Evolutionary conservation across 2,329 filamentous ascomycete species (phyloP).

Genomic region (Fusarium decemcellulare): DNA sequence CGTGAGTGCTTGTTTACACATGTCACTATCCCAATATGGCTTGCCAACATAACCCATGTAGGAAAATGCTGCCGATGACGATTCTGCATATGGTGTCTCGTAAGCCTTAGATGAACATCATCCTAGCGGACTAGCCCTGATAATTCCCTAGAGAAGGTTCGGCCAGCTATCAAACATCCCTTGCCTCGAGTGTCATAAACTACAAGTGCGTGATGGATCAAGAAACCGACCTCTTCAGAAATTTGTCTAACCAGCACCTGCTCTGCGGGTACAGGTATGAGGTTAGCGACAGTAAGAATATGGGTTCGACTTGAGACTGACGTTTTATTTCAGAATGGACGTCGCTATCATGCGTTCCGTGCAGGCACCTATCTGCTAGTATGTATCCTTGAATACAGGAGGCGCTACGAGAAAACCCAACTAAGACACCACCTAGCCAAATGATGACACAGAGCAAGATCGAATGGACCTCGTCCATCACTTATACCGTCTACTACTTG

Average conservation of each 20-base stretch:
- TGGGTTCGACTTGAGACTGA: too few relatives aligned
- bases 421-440: too few relatives aligned
- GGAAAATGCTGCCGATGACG: neutral
- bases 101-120: neutral
- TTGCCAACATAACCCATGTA: neutral
- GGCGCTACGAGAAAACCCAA: too few relatives aligned
- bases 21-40: neutral
- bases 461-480: conserved; percentile 37
- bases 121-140: neutral
- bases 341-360: neutral
- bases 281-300: neutral
- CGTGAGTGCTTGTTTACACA: neutral
- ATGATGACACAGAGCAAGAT: conserved; percentile 33
- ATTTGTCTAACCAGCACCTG: neutral
- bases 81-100: conserved; percentile 1
- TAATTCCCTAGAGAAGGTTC: neutral
- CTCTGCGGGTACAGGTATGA: neutral
- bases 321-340: neutral
- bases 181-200: conserved; percentile 7
- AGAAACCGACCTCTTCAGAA: neutral
- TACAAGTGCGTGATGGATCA: neutral
- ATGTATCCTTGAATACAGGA: too few relatives aligned
- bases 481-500: conserved; percentile 28
- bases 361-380: neutral
- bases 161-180: neutral